These are phyloP conservation scores for Pyrenochaeta sp. DNA, from an alignment of 2,329 filamentous ascomycete species.

Conservation along the genomic window DNA sequence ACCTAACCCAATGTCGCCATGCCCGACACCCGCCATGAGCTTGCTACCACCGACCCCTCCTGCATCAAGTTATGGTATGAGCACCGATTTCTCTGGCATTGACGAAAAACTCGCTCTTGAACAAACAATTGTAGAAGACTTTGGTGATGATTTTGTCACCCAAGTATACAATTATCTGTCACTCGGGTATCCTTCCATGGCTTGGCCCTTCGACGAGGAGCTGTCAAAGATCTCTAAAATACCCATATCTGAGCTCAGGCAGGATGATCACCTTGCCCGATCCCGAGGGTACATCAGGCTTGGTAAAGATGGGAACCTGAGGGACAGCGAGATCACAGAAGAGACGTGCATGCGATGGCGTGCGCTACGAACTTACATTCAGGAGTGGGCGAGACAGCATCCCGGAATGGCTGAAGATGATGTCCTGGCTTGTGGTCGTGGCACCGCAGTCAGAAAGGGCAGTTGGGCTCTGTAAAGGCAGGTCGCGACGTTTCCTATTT, in stretches of 20 bases:
- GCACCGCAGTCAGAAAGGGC: conserved; percentile 55
- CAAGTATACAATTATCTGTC: conserved; percentile 98
- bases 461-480: conserved; percentile 53
- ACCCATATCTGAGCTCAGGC: conserved; percentile 70
- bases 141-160: conserved; percentile 84
- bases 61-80: conserved; percentile 31
- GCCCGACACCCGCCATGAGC: conserved; percentile 43
- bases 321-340: conserved; percentile 59
- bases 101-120: conserved; percentile 53
- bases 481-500: not conserved
- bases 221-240: conserved; percentile 81
- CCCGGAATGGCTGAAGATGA: conserved; percentile 65
- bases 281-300: conserved; percentile 76
- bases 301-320: conserved; percentile 54
- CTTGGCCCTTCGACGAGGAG: conserved; percentile 83
- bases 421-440: conserved; percentile 44
- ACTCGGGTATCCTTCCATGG: conserved; percentile 87
- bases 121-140: conserved; percentile 68
- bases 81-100: conserved; percentile 51
- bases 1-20: conserved; percentile 52
- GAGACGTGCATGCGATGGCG: conserved; percentile 77
- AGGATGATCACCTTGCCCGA: conserved; percentile 71
- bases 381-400: conserved; percentile 89
- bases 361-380: conserved; percentile 82
- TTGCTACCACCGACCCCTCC: conserved; percentile 48